Base-by-base conservation (phyloP, 2,329 filamentous ascomycete genomes). In the Pseudogymnoascus sp. region DNA sequence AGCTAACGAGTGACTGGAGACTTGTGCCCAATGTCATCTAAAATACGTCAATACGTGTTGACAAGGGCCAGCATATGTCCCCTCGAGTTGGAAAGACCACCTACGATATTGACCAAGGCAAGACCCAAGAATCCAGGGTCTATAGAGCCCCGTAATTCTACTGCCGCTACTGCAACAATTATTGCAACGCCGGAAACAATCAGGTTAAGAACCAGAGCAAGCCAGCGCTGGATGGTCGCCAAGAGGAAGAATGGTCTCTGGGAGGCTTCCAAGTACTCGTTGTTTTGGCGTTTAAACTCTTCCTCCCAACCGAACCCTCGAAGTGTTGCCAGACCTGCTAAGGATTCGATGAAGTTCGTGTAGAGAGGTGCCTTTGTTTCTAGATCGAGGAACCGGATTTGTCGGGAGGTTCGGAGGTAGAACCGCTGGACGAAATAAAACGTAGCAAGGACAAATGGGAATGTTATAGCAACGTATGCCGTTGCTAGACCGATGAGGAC, bases 321-420 rank as follows among this genome's bases (percentile, higher is more conserved):
- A 6, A 82, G 72, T 5, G 79, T 82, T 1, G 74, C 73, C 2
- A 81, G 69, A 0, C 80, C 80, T 31, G 72, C 73, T 2, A 81
- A 73, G 11, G 76, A 77, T 68, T 82, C 80, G 4, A 77, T 75
- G 64, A 82, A 82, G 62, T 81, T 75, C 0, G 80, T 78, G 67
- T 79, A 81, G 0, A 82, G 71, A 1, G 80, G 80, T 0, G 78
- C 75, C 64, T 73, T 73, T 0, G 70, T 66, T 68, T 82, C 80
- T 14, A 82, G 72, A 54, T 82, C 80, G 36, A 82, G 71, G 41
- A 79, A 74, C 65, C 80, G 77, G n/a, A 83, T 69, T 67, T 82
- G 80, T 2, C 80, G 77, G 1, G 79, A 81, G 4, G 80, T 82
- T 11, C 79, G 74, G 6, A 83, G 10, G 77, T 74, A 82, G 63